These are phyloP conservation scores for Pleurotus pulmonarius DNA, from an alignment of 768 basidiomycete species.

Conservation along the genomic window DNA sequence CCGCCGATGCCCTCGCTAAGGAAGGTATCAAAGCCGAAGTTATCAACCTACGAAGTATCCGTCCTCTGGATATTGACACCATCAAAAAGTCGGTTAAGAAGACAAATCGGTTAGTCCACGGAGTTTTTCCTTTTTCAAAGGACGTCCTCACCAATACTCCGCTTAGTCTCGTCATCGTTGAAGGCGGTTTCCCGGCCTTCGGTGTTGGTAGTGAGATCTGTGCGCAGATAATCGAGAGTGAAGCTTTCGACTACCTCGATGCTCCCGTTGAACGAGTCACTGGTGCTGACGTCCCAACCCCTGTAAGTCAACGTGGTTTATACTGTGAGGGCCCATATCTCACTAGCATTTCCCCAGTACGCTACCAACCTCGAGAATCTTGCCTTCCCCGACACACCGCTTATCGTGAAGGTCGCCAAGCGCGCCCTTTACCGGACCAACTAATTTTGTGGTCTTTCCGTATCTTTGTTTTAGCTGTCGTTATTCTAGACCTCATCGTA, in stretches of 20 bases:
- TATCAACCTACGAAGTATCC: conserved; percentile 93
- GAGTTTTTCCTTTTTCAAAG: neutral
- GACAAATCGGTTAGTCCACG: conserved; percentile 75
- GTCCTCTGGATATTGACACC: conserved; percentile 96
- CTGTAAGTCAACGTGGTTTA: conserved; percentile 47
- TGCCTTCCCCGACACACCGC: conserved; percentile 88
- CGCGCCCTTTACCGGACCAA: conserved; percentile 89
- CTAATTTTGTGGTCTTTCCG: conserved; percentile 32
- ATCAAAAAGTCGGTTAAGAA: conserved; percentile 98
- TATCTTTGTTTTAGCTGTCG: conserved; percentile 4
- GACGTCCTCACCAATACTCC: conserved; percentile 1
- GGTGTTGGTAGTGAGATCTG: conserved; percentile 99
- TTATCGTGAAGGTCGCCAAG: conserved; percentile 94
- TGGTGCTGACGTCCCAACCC: conserved; percentile 96
- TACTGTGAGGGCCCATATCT: neutral
- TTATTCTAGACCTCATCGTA: conserved; percentile 5
- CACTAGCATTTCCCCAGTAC: conserved; percentile 49
- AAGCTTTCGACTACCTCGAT: conserved; percentile 98
- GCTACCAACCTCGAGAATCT: conserved; percentile 85
- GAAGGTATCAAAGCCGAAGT: conserved; percentile 98
- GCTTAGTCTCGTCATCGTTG: conserved; percentile 81
- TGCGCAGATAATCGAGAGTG: conserved; percentile 95
- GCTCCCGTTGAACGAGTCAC: conserved; percentile 97
- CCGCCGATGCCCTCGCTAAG: conserved; percentile 89
- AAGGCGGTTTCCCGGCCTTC: conserved; percentile 98